Conservation (phyloP, 768 basidiomycete genomes). For the Kwoniella newhampshirensis region DNA sequence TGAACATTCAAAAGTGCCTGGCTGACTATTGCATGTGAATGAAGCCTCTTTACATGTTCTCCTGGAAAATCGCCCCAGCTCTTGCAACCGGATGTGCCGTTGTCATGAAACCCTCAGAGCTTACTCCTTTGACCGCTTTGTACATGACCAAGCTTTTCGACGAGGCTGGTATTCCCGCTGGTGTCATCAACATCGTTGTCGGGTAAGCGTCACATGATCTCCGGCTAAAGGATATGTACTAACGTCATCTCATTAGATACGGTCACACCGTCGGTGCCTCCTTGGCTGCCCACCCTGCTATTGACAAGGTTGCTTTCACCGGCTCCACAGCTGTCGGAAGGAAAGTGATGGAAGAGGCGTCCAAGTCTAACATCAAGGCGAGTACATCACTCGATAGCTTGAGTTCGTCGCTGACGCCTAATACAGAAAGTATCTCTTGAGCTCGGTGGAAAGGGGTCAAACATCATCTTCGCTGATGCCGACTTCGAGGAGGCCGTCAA, state of each 20-base stretch:
- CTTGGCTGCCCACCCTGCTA: slow-evolving; percentile 36
- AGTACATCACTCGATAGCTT: neutral
- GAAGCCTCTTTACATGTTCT: slow-evolving; percentile 46
- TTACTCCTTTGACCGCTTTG: slow-evolving; percentile 54
- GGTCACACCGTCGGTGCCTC: slow-evolving; percentile 48
- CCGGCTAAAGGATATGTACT: neutral
- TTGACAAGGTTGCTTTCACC: slow-evolving; percentile 54
- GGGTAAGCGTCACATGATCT: slow-evolving; percentile 16
- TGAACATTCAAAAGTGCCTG: neutral
- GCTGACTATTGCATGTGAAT: neutral
- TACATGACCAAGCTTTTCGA: slow-evolving; percentile 50
- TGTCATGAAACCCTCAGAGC: slow-evolving; percentile 91
- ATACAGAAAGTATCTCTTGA: slow-evolving; percentile 76
- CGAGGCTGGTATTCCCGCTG: slow-evolving; percentile 48
- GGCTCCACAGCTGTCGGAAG: slow-evolving; percentile 62
- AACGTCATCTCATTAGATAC: slow-evolving; percentile 23
- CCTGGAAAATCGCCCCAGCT: slow-evolving; percentile 90
- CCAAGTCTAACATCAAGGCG: slow-evolving; percentile 69
- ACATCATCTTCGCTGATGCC: slow-evolving; percentile 53
- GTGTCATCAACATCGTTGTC: slow-evolving; percentile 46
- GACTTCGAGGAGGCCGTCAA: slow-evolving; percentile 49
- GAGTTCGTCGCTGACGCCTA: neutral
- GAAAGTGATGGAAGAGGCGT: slow-evolving; percentile 77
- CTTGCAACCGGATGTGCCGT: slow-evolving; percentile 88
- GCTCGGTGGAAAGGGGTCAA: slow-evolving; percentile 67